Percentiles rank a stretch among this genome's conserved stretches.
These are phyloP conservation scores for Penicillium riverlandense DNA, from an alignment of 495 filamentous ascomycete genomes.

Conservation along the genomic window DNA sequence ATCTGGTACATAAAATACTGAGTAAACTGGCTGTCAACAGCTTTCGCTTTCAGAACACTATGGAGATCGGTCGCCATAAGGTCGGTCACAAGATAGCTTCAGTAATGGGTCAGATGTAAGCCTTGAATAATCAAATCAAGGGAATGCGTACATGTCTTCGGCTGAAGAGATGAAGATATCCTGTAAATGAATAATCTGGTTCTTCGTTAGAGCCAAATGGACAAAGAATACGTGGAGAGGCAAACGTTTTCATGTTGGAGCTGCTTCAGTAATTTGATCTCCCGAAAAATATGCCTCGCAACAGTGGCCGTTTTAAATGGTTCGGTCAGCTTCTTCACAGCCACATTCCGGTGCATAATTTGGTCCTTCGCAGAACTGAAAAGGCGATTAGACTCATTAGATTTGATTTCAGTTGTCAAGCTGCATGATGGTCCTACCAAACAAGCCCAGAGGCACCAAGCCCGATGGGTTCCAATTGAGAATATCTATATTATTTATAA, in stretches of 20 bases:
- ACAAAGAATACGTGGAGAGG: background rate
- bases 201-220: conserved; percentile 6
- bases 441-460: conserved; percentile 92
- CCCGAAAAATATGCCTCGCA: conserved; percentile 83
- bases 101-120: conserved; percentile 9
- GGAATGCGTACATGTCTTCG: conserved; percentile 71
- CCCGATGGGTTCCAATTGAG: conserved; percentile 84
- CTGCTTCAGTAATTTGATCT: conserved; percentile 85
- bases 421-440: conserved; percentile 51
- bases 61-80: conserved; percentile 88
- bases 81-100: conserved; percentile 87
- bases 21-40: conserved; percentile 89
- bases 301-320: conserved; percentile 87
- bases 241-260: conserved; percentile 81
- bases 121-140: background rate
- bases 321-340: conserved; percentile 96
- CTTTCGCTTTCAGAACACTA: conserved; percentile 74
- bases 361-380: conserved; percentile 81
- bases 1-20: conserved; percentile 96
- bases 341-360: conserved; percentile 76
- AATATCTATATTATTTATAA: conserved; percentile 52
- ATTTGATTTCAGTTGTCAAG: background rate
- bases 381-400: background rate
- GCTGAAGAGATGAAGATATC: conserved; percentile 94
- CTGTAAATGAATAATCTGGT: conserved; percentile 78